Base-by-base conservation (phyloP, 768 basidiomycete genomes). In the Candolleomyces efflorescens region DNA sequence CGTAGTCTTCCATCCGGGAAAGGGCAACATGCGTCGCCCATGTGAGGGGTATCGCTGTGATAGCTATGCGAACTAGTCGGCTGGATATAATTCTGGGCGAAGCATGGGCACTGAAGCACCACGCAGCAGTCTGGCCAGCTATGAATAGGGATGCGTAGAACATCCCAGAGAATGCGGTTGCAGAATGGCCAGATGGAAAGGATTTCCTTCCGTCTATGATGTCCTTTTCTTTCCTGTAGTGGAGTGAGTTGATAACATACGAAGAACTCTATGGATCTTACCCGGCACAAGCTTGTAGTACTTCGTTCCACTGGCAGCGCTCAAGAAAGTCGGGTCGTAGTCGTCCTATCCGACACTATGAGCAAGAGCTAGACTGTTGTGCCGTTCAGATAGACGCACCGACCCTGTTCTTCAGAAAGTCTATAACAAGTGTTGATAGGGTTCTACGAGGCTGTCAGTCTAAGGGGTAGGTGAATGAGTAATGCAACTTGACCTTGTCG, bases 181-280 rank as follows among this genome's bases (percentile, higher is more conserved):
- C 84, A 1, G 86, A 85, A 66, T 89, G 86, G 5, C 86, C 86
- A 11, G 85, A 86, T 6, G 86, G 86, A 64, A 89, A 89, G 0
- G 85, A 87, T 55, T 78, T 75, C 36, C 84, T 72, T 13, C 84
- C 85, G 55, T 81, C 78, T 13, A 74, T 47, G 24, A 87, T 64
- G 11, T 66, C 56, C 4, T 73, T 62, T 18, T 65, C 53, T 36
- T 81, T 68, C 17, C 77, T 78, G 59, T 17, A 48, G 58, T 54
- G 63, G 53, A 36, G n/a, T 41, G 5, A 44, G 26, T 17, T 60
- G 12, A 41, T n/a, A 10, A 41, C 24, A 26, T 44, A 47, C 18
- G 43, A 3, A 18, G 5, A 32, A 32, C 13, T 36, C 54, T 61
- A 47, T 2, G 23, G n/a, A 43, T 57, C 64, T 46, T 65, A 85